These are phyloP conservation scores for Lichtheimia ramosa DNA, from an alignment of 371 early-diverging fungal species.

Conservation along the genomic window DNA sequence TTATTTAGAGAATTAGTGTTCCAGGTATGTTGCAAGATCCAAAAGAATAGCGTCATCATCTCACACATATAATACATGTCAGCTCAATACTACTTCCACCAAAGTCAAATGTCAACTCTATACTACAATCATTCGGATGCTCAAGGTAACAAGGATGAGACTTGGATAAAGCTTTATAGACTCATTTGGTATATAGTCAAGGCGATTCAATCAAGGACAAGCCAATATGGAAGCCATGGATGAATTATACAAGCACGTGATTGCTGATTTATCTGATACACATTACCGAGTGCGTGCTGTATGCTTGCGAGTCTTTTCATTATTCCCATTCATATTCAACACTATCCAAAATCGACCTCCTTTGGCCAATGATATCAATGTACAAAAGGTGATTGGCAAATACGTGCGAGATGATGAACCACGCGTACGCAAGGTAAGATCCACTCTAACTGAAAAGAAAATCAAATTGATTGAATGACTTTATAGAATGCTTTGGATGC, in stretches of 20 bases:
- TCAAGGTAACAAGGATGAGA: background rate
- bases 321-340: slow-evolving; percentile 36
- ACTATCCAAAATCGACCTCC: too few relatives aligned
- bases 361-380: slow-evolving; percentile 16
- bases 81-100: background rate
- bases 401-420: slow-evolving; percentile 58
- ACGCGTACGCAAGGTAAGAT: slow-evolving; percentile 51
- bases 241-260: slow-evolving; percentile 32
- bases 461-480: background rate
- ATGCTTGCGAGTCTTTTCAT: slow-evolving; percentile 44
- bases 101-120: background rate
- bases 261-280: slow-evolving; percentile 42
- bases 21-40: slow-evolving; percentile 23
- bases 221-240: slow-evolving; percentile 21
- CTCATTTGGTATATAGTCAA: background rate
- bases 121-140: background rate
- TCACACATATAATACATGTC: background rate
- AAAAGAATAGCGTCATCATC: too few relatives aligned
- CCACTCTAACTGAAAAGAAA: background rate
- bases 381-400: slow-evolving; percentile 54
- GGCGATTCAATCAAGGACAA: slow-evolving; percentile 11
- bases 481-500: slow-evolving; percentile 53
- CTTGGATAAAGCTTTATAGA: background rate
- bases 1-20: slow-evolving; percentile 16
- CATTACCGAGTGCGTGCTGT: slow-evolving; percentile 55